These are phyloP conservation scores for Hymenoscyphus albidus DNA, from an alignment of 2,329 filamentous ascomycete species.

Conservation along the genomic window DNA sequence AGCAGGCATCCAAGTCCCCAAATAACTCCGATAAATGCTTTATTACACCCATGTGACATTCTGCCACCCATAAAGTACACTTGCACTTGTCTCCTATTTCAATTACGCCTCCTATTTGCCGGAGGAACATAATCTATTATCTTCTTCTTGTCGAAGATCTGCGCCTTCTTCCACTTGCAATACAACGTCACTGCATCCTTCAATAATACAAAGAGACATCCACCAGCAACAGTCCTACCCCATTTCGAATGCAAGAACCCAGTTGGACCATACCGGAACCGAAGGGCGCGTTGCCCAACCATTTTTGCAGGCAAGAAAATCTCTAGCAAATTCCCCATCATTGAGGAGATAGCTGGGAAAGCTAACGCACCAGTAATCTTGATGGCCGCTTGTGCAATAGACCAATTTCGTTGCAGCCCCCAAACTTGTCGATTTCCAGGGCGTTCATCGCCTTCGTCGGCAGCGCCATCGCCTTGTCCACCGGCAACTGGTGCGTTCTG, in stretches of 20 bases:
- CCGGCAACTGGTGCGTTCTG: neutral
- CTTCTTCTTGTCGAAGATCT: slow-evolving; percentile 50
- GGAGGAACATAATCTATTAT: slow-evolving; percentile 37
- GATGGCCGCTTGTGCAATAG: slow-evolving; percentile 52
- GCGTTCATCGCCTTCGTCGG: neutral
- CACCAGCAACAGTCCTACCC: slow-evolving; percentile 85
- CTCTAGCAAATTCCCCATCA: slow-evolving; percentile 72
- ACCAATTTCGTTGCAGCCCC: slow-evolving; percentile 36
- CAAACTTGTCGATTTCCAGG: slow-evolving; percentile 17
- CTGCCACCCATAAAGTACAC: neutral
- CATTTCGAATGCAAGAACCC: slow-evolving; percentile 74
- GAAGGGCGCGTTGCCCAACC: slow-evolving; percentile 40
- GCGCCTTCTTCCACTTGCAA: slow-evolving; percentile 58
- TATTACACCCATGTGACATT: neutral
- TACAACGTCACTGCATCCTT: slow-evolving; percentile 64
- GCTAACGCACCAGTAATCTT: slow-evolving; percentile 66
- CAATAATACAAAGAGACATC: slow-evolving; percentile 81
- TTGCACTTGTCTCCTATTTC: neutral
- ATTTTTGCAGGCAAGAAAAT: slow-evolving; percentile 64
- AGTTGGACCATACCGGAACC: slow-evolving; percentile 26
- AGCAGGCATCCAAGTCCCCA: neutral
- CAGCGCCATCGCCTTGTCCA: slow-evolving; percentile 9
- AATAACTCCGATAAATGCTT: neutral
- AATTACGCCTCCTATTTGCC: neutral
- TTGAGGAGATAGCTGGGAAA: slow-evolving; percentile 76